phyloP scores from a whole-genome alignment of 2,329 filamentous ascomycete species.

The Dendrostoma leiphaemia region DNA sequence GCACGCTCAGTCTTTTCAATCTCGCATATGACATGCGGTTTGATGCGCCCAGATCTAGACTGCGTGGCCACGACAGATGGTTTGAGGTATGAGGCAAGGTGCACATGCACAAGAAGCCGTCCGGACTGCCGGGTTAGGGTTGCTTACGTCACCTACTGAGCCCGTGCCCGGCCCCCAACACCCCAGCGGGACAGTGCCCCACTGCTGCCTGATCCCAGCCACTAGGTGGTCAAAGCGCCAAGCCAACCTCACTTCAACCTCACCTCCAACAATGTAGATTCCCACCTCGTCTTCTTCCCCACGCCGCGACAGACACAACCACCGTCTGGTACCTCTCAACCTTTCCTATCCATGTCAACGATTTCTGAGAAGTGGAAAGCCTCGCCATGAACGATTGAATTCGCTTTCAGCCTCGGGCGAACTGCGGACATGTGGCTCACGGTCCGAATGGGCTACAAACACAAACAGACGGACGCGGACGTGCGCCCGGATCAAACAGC shows the following conservation, averaged over 20 bases:
- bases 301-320: too few relatives aligned
- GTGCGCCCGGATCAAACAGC: slow-evolving; percentile 3
- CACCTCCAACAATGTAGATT: too few relatives aligned
- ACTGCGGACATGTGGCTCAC: background rate
- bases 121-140: background rate
- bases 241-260: too few relatives aligned
- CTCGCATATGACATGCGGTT: background rate
- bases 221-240: too few relatives aligned
- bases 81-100: too few relatives aligned
- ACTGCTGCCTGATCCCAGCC: background rate
- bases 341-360: too few relatives aligned
- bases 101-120: too few relatives aligned
- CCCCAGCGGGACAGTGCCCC: too few relatives aligned
- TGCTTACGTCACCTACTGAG: background rate
- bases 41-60: background rate
- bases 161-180: too few relatives aligned
- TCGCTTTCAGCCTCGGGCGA: background rate
- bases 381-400: too few relatives aligned
- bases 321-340: too few relatives aligned
- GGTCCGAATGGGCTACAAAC: background rate
- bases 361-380: background rate
- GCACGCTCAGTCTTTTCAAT: background rate
- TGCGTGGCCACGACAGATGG: background rate
- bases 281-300: too few relatives aligned
- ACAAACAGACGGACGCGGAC: slow-evolving; percentile 3